Conservation (phyloP, 345 rosid species). For the Carallia pectinifolia region DNA sequence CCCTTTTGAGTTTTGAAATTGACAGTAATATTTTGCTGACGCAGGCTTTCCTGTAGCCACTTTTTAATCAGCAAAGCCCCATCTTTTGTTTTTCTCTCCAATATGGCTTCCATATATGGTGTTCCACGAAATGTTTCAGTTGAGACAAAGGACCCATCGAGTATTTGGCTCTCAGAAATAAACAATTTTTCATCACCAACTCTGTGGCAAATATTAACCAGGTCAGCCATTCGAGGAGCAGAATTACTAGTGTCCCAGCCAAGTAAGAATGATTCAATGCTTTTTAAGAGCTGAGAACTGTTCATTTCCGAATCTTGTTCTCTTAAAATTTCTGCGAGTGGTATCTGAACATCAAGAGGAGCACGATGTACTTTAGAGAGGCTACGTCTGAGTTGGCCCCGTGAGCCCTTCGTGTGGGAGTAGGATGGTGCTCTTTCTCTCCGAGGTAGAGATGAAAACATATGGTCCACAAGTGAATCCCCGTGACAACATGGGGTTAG, state of each 20-base stretch:
- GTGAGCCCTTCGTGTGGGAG: slow-evolving; percentile 42
- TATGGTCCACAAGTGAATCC: slow-evolving; percentile 85
- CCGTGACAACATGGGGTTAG: slow-evolving; percentile 91
- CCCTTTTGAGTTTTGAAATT: slow-evolving; percentile 73
- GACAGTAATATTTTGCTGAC: slow-evolving; percentile 52
- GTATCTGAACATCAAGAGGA: slow-evolving; percentile 76
- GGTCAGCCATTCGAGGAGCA: slow-evolving; percentile 34
- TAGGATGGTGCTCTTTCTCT: slow-evolving; percentile 49
- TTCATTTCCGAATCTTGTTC: slow-evolving; percentile 45
- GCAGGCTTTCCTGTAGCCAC: slow-evolving; percentile 90
- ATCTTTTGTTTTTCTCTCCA: slow-evolving; percentile 83
- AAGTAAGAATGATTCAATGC: slow-evolving; percentile 58
- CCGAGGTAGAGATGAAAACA: slow-evolving; percentile 75
- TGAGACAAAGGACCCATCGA: slow-evolving; percentile 67
- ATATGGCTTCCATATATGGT: slow-evolving; percentile 79
- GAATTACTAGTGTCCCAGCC: slow-evolving; percentile 65
- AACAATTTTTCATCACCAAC: slow-evolving; percentile 29
- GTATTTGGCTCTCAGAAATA: slow-evolving; percentile 37
- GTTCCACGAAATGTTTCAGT: slow-evolving; percentile 76
- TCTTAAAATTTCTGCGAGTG: slow-evolving; percentile 57
- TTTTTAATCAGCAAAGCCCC: slow-evolving; percentile 80
- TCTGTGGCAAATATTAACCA: slow-evolving; percentile 32
- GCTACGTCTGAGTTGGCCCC: slow-evolving; percentile 48
- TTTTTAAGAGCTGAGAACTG: slow-evolving; percentile 44
- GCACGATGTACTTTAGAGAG: slow-evolving; percentile 48